Evolutionary conservation across 805 yeast species (phyloP).

Genomic region (Ogataea trehaloabstinens): DNA sequence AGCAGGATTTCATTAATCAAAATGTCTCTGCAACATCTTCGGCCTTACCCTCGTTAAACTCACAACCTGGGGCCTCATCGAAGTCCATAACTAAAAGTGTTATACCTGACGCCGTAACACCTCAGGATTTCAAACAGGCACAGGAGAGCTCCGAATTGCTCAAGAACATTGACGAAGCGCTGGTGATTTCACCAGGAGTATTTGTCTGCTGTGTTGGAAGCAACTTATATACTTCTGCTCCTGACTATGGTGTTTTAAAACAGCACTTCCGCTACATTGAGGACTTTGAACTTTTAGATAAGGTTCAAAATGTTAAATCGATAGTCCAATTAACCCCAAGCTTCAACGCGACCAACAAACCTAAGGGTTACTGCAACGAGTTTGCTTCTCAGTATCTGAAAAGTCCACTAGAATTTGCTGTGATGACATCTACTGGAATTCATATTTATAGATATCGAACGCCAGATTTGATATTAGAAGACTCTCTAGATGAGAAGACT

Average conservation of each 20-base stretch:
- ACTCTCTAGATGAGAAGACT: conserved; percentile 59
- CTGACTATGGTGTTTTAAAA: conserved; percentile 83
- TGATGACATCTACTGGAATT: conserved; percentile 77
- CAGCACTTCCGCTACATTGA: conserved; percentile 70
- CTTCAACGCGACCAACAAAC: conserved; percentile 69
- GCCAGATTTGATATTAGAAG: conserved; percentile 74
- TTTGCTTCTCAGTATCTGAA: conserved; percentile 82
- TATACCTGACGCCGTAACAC: conserved; percentile 26
- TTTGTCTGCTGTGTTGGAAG: conserved; percentile 62
- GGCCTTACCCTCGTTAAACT: conserved; percentile 4
- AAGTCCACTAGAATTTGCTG: conserved; percentile 69
- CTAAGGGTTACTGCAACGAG: conserved; percentile 80
- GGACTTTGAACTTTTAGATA: conserved; percentile 72
- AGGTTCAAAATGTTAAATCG: conserved; percentile 58
- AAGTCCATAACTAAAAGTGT: conserved; percentile 28
- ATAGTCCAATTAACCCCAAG: conserved; percentile 68
- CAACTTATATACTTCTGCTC: conserved; percentile 64
- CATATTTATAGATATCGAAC: conserved; percentile 74
- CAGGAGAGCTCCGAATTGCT: conserved; percentile 55
- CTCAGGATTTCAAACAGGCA: conserved; percentile 45
- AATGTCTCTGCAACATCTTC: conserved; percentile 1
- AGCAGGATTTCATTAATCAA: conserved; percentile 24
- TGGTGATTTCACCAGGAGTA: conserved; percentile 81
- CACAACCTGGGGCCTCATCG: conserved; percentile 6
- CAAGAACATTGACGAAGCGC: conserved; percentile 54